Evolutionary conservation across 257 asterid species (phyloP).

Genomic region (Solanum verrucosum): DNA sequence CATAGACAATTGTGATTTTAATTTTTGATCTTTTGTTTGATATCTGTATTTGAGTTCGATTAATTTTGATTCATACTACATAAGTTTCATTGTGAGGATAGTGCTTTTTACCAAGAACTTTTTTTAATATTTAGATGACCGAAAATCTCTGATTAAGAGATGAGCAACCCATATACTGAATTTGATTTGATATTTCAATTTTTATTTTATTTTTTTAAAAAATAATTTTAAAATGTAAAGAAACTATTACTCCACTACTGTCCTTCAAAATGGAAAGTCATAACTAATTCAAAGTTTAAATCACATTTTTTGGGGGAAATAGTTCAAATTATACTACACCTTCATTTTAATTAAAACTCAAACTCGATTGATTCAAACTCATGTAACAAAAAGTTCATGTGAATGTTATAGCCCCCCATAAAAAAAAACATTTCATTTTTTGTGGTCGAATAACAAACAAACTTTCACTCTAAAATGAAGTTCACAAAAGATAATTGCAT

Average conservation of each 20-base stretch:
- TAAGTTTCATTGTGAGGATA: no score
- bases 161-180: neutral
- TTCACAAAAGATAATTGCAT: neutral
- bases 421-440: neutral
- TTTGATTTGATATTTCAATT: neutral
- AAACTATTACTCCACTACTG: neutral
- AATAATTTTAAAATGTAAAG: neutral
- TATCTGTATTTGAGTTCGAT: neutral
- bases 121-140: neutral
- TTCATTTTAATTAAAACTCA: neutral
- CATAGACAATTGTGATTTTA: neutral
- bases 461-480: neutral
- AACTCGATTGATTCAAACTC: neutral
- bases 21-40: neutral
- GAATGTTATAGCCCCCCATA: neutral
- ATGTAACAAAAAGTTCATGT: neutral
- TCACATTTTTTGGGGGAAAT: neutral
- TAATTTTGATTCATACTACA: neutral
- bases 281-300: no score
- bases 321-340: neutral
- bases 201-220: no score
- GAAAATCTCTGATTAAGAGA: neutral
- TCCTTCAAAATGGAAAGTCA: neutral
- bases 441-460: neutral
- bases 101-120: neutral